phyloP scores from a whole-genome alignment of 768 basidiomycete genomes.

The Lentinus brumalis region DNA sequence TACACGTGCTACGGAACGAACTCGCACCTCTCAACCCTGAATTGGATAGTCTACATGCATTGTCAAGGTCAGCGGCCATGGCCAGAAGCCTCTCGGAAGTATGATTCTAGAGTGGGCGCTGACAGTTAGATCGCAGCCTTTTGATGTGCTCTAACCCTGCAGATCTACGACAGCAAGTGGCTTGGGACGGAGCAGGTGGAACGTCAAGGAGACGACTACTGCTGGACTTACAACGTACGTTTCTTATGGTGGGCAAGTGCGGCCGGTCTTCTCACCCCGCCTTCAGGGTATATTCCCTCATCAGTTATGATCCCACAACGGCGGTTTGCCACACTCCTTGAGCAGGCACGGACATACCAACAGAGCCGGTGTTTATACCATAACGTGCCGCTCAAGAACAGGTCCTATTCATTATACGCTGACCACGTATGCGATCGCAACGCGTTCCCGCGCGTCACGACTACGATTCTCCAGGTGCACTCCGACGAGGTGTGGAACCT shows the following conservation, averaged over 20 bases:
- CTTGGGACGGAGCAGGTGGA: slow-evolving; percentile 89
- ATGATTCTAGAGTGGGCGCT: background rate
- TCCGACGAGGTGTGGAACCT: slow-evolving; percentile 95
- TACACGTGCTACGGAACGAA: slow-evolving; percentile 86
- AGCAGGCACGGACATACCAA: slow-evolving; percentile 84
- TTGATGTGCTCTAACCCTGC: slow-evolving; percentile 91
- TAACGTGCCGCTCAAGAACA: slow-evolving; percentile 59
- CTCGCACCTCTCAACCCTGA: slow-evolving; percentile 82
- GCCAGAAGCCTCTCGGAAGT: background rate
- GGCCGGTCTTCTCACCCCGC: background rate
- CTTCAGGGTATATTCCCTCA: slow-evolving; percentile 84
- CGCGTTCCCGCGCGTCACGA: slow-evolving; percentile 84
- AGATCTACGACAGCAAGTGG: slow-evolving; percentile 78
- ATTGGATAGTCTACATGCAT: slow-evolving; percentile 76
- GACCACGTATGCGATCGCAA: slow-evolving; percentile 84
- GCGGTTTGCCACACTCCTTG: slow-evolving; percentile 80
- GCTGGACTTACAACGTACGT: slow-evolving; percentile 75
- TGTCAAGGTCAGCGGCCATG: slow-evolving; percentile 70
- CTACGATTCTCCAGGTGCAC: slow-evolving; percentile 83
- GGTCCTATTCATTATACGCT: slow-evolving; percentile 77
- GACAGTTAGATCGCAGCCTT: slow-evolving; percentile 48
- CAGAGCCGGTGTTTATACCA: slow-evolving; percentile 85
- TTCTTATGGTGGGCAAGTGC: slow-evolving; percentile 23
- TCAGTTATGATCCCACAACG: slow-evolving; percentile 91
- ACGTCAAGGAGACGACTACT: slow-evolving; percentile 78